Base-by-base conservation (phyloP, 2,329 filamentous ascomycete species). In the Epichloe typhina region DNA sequence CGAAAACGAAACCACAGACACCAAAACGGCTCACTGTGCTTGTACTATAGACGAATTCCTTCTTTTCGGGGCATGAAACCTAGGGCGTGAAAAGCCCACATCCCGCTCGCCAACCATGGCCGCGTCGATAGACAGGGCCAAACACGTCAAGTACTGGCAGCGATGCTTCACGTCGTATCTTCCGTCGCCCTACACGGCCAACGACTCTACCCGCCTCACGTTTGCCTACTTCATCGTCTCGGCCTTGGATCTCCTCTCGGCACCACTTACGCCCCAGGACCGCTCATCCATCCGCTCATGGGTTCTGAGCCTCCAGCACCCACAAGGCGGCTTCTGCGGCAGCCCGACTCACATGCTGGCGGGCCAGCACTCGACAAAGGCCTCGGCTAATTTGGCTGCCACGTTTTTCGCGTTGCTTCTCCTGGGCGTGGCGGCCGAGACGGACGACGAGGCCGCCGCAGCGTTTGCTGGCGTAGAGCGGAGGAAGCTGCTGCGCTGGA, bases 341-440 rank as follows among this genome's bases (percentile, higher is more conserved):
- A 89, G 87, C 55, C 85, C 90, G 2, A 87, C 77, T 67, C 64
- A 94, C 74, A 53, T 57, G 2, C 53, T 61, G 9, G 43, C 50
- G 0, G 63, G 58, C 1, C 59, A 61, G 62, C 78, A 62, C 68
- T 82, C 59, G 66, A 72, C 47, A 58, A 69, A 56, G 57, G 68
- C 69, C 12, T 64, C 67, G 5, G 75, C 90, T 0, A 95, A 91
- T 65, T 69, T 97, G 15, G 85, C 90, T 0, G 88, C 88, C 1
- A 96, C 90, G 0, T 91, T 86, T 64, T 96, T 96, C 97, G 90
- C 91, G 0, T 73, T 98, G 42, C 73, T 88, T 23, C 75, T 84
- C 8, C 70, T 98, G 26, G 76, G 84, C 0, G 57, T 76, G 2
- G 62, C 75, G 1, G 70, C 72, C 0, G 70, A 65, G 1, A 65